Evolutionary conservation across 164 flowering plant species (phyloP), one percentile per base, ranked within the genome.

Genomic region (Liquidambar formosana): DNA sequence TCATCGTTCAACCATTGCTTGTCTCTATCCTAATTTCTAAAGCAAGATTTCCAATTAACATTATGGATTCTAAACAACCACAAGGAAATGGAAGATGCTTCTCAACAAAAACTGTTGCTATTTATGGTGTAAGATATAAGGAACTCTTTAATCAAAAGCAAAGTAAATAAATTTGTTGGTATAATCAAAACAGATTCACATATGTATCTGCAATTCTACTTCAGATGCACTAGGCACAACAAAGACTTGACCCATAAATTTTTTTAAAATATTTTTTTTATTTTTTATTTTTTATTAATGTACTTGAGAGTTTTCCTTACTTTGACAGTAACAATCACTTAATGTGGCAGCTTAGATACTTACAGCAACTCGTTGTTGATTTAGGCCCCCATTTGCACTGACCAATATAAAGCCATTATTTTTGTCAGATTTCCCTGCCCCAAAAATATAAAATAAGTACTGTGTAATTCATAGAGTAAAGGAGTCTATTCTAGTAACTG

Each of bases 361-460:
- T 82, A 96, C 98, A 57, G 99, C 99, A 64, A 96, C 99, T 80
- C 99, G 83, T 73, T 96, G 99, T 80, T 96, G 98, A 78, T 96
- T 96, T 65, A 96, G 97, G 60, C 99, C 99, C 38, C 99, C 99
- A 81, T 96, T 93, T 65, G 99, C 99, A 76, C 97, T 96, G 64
- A 96, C 86, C 82, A 93, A 56, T 61, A 93, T 82, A 74, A 79
- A 96, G 52, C 98, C 96, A 73, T 72, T 90, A 66, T 67, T 83
- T 68, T 68, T 70, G 1, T 64, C 64, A 45, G 63, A 64, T 61
- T 73, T 77, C 52, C 79, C 98, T 90, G 87, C 60, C 21, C 19
- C 76, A 73, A n/a, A 64, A 64, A 33, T 9, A 54, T 1, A 44
- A 57, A 49, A 47, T 44, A 76, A 43, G 4, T 65, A 47, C 41